These are phyloP conservation scores for Penicillium canariense DNA, from an alignment of 495 filamentous ascomycete genomes.

Conservation along the genomic window DNA sequence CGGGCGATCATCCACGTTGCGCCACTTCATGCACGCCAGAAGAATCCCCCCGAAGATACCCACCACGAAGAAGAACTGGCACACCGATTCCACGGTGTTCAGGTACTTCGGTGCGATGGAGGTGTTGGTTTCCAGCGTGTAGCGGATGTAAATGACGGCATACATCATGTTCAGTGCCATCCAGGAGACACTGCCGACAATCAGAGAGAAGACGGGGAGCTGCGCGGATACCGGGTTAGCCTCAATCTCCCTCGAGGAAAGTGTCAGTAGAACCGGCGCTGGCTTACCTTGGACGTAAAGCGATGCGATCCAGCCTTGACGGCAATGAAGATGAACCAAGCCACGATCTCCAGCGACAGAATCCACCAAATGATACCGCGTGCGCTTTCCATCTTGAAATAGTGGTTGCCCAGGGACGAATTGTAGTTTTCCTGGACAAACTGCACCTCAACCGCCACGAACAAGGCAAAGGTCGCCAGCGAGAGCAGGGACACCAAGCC, in stretches of 20 bases:
- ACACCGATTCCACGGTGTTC: not conserved
- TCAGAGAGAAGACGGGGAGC: conserved; percentile 14
- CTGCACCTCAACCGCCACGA: conserved; percentile 13
- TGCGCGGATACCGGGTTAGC: no score
- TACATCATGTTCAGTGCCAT: conserved; percentile 19
- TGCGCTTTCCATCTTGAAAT: conserved; percentile 10
- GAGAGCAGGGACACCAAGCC: conserved; percentile 13
- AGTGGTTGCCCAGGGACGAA: not conserved
- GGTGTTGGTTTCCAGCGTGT: conserved; percentile 1
- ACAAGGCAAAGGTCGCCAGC: conserved; percentile 17
- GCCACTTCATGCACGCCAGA: conserved; percentile 21
- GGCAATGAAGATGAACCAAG: conserved; percentile 18
- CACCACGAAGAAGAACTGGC: conserved; percentile 21
- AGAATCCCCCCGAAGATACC: conserved; percentile 26
- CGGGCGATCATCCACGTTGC: conserved; percentile 7
- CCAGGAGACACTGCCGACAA: conserved; percentile 18
- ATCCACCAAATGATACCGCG: conserved; percentile 18
- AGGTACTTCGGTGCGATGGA: conserved; percentile 10
- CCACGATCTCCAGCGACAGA: conserved; percentile 22
- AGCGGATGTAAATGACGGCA: conserved; percentile 19
- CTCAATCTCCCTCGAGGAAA: no score
- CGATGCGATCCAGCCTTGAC: conserved; percentile 22
- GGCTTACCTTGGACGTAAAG: conserved; percentile 23
- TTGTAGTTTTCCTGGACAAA: not conserved
- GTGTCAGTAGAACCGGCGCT: no score